Base-by-base conservation (phyloP, 1,284 basidiomycete genomes). In the Irpex sp. region DNA sequence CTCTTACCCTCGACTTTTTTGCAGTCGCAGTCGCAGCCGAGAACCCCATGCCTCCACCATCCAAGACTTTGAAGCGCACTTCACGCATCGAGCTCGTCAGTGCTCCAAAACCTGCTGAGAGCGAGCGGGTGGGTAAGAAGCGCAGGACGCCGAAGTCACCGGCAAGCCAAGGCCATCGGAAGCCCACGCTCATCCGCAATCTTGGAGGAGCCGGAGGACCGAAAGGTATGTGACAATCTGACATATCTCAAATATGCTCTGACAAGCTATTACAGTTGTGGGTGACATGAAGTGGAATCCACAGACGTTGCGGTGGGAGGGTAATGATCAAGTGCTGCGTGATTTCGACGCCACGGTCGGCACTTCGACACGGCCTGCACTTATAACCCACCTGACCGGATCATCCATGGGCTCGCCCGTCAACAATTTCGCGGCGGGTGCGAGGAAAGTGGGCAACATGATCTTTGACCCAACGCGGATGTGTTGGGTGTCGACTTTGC, bases 271-370 rank as follows among this genome's bases (percentile, higher is more conserved):
- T 6, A 54, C 35, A 94, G 94, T 93, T 51, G 86, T 96, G 62
- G 94, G 94, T 21, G 94, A 97, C 63, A 98, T 98, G 97, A 93
- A 88, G 68, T 98, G 95, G 93, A 98, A 98, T 76, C 94, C 95
- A 21, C 80, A 79, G 39, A 88, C 87, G 6, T 83, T 94, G 26
- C 89, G 93, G 21, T 98, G 96, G 96, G 96, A 98, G 79, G 97
- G 97, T 63, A 98, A 98, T 75, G 96, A 98, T 68, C 87, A 89
- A 61, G 86, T 87, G 9, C 82, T 98, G 49, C 87, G 92, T 63
- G 95, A 95, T 64, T 98, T 98, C 75, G 96, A 98, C 69, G 84
- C 86, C 35, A 88, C 85, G 4, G 83, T 92, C 53, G 86, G 89
- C 58, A 89, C 89, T 7, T 95, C 95, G 15, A 88, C 88, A 47